Evolutionary conservation across 108 stramenopile species (phyloP).

Genomic region (Nannochloropsis gaditana): DNA sequence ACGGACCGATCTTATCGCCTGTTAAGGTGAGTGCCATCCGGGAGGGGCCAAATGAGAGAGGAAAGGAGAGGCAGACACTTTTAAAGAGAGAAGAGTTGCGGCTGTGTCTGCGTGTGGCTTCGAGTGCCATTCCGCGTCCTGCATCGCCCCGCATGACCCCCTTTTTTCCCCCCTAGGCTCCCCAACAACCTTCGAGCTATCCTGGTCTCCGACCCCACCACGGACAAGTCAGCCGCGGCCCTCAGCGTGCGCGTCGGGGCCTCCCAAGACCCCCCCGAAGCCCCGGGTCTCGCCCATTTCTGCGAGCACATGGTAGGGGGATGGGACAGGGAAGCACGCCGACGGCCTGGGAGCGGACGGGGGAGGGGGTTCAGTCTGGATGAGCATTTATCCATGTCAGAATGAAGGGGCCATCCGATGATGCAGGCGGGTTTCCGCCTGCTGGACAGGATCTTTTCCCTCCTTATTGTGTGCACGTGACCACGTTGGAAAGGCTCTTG

Average conservation of each 20-base stretch:
- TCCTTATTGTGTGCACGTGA: no score
- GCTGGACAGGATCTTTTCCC: no score
- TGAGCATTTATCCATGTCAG: no score
- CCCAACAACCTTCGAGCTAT: neutral
- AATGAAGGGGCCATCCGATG: no score
- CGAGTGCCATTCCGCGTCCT: neutral
- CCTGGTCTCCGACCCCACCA: neutral
- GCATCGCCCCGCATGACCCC: neutral
- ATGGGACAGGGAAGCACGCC: neutral
- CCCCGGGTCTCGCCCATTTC: constrained; percentile 80
- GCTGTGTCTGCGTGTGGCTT: no score
- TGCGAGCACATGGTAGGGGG: constrained; percentile 60
- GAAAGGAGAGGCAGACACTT: no score
- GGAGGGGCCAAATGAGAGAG: no score
- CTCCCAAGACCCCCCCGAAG: constrained; percentile 70
- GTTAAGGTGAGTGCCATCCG: neutral
- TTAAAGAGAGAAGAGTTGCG: no score
- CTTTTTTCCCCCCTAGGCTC: neutral
- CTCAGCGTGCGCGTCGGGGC: constrained; percentile 80
- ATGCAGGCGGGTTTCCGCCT: no score
- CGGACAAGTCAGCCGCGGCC: constrained; percentile 62
- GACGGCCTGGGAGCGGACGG: neutral
- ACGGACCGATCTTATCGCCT: constrained; percentile 11
- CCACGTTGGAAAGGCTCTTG: no score
- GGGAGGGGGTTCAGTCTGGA: neutral